Percentiles rank a stretch among this genome's conserved stretches.
Evolutionary conservation across 169 alveolate species (phyloP).

Genomic region (Eimeria necatrix): DNA sequence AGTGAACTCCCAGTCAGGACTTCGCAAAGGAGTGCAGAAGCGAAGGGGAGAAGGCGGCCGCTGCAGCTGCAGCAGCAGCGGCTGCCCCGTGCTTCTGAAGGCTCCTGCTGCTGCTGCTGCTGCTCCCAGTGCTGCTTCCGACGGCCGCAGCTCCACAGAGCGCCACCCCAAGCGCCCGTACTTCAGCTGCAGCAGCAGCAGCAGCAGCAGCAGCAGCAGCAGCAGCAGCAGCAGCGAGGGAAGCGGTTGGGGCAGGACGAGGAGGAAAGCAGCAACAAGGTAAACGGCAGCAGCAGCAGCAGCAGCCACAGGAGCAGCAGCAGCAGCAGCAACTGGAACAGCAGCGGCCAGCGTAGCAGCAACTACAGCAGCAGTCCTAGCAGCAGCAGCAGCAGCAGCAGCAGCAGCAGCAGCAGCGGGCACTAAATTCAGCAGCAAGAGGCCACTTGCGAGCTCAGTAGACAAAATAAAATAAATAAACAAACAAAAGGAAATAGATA

Average conservation of each 20-base stretch:
- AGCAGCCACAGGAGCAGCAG: not conserved
- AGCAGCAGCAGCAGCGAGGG: slow-evolving; percentile 24
- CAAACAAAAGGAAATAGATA: too few species aligned
- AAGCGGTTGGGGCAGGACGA: not conserved
- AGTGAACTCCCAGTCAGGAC: slow-evolving; percentile 2
- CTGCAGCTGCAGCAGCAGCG: slow-evolving; percentile 1
- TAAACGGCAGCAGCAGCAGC: not conserved
- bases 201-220: not conserved
- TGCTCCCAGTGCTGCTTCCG: not conserved
- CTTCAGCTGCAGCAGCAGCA: not conserved
- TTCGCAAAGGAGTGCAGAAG: slow-evolving; percentile 10
- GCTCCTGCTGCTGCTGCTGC: slow-evolving; percentile 33
- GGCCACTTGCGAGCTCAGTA: too few species aligned
- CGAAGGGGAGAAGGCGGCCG: slow-evolving; percentile 25
- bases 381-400: too few species aligned
- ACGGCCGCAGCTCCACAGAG: not conserved
- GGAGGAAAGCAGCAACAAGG: not conserved
- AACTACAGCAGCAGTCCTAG: not conserved
- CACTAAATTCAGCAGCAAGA: too few species aligned
- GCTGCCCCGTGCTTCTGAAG: not conserved
- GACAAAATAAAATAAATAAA: too few species aligned
- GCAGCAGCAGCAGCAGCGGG: too few species aligned
- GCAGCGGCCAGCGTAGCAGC: too few species aligned
- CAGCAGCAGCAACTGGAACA: not conserved
- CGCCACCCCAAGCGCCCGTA: not conserved